A percentile compares a stretch with the other conserved stretches of the same genome.
Conservation (phyloP, 2,329 filamentous ascomycete species). For the Fusarium circinatum region DNA sequence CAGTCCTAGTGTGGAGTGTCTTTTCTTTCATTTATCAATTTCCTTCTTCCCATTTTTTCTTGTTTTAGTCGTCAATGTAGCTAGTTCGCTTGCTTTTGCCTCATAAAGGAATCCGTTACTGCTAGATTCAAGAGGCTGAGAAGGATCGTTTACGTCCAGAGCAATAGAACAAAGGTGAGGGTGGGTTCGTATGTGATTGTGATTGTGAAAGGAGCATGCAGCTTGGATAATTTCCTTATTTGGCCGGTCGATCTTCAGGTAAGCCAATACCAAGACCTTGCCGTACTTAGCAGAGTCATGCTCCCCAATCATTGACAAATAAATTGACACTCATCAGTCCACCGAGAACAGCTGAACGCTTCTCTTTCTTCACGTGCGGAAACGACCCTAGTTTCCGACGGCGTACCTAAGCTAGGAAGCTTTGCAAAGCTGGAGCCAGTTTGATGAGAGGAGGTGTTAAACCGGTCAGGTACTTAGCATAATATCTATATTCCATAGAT, state of each 20-base stretch:
- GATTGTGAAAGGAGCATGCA: neutral
- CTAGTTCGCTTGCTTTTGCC: fast-evolving
- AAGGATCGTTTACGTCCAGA: fast-evolving
- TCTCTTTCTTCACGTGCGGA: neutral
- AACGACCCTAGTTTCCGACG: no score
- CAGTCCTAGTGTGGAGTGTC: fast-evolving
- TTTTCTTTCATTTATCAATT: neutral
- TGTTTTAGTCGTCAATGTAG: fast-evolving
- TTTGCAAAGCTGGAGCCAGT: neutral
- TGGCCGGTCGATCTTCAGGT: neutral
- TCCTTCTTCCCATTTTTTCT: no score
- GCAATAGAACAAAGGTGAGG: fast-evolving
- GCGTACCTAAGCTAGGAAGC: neutral
- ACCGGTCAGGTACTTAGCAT: fast-evolving
- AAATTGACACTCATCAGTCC: neutral
- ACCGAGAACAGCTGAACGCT: neutral
- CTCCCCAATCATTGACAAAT: neutral
- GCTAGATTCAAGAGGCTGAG: fast-evolving
- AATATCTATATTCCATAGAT: neutral
- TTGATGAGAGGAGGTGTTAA: no score
- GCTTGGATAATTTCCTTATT: neutral
- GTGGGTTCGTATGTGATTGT: neutral
- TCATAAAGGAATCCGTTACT: fast-evolving
- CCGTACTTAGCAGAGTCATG: neutral
- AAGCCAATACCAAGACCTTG: neutral